Evolutionary conservation across 192 early-diverging fungal genomes (phyloP), one percentile per base, ranked within the genome.

Genomic region (Chytriomyces hyalinus): DNA sequence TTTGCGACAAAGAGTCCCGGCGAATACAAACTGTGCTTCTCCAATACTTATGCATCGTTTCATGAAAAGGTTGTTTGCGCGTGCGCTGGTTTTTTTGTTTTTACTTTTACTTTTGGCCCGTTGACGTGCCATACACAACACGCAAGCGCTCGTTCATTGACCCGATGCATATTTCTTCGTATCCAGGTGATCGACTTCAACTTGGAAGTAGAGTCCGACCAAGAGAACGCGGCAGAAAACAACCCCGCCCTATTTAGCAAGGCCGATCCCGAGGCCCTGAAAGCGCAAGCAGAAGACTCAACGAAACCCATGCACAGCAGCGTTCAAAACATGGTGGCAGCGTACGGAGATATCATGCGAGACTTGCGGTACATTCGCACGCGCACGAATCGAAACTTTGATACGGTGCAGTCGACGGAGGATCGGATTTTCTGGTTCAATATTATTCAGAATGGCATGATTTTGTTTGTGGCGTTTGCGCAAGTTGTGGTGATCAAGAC

Each of bases 1-100:
- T 94, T 99, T 78, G 92, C 93, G 3, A 93, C 95, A 17, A 89
- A 90, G 49, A 81, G 88, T 51, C 84, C 86, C 6, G 97, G 97
- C 70, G 97, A 99, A 83, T 95, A 97, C 83, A 87, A 93, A 1
- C 96, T 98, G 84, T 99, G 97, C 87, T 99, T 99, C 86, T 92
- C 91, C 73, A 99, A 98, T 78, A 88, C 89, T 47, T 92, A 96
- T 88, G 93, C 95, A 22, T 94, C 95, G 8, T 97, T 95, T 89
- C 89, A 92, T 15, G 95, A 97, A 76, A 99, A 99, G 72, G 70
- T 73, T 28, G 63, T 2, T 26, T 36, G 15, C 10, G 53, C 11
- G 50, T 73, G 61, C 1, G 8, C 17, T 26, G 13, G 9, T 10
- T 15, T 26, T 61, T 11, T 4, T 10, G 3, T 10, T 63, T 20